A percentile compares a stretch with the other conserved stretches of the same genome.
These are phyloP conservation scores for Cordyceps cicadae DNA, from an alignment of 2,329 filamentous ascomycete genomes.

Conservation along the genomic window DNA sequence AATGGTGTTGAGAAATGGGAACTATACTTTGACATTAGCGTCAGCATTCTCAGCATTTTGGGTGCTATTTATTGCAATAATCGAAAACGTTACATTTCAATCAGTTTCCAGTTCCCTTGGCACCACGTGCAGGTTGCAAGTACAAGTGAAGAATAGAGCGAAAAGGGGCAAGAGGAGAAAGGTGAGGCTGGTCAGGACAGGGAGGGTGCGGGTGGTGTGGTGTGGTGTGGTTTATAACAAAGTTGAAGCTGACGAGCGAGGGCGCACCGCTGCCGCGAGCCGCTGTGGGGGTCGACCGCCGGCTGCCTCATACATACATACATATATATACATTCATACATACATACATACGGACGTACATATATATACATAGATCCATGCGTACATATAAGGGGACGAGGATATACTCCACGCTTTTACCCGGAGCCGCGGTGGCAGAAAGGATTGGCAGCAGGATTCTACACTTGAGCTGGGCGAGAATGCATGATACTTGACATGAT, in stretches of 20 bases:
- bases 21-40: conserved; percentile 42
- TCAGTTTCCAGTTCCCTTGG: too few relatives aligned
- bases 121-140: neutral
- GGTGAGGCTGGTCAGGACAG: neutral
- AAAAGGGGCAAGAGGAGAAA: too few relatives aligned
- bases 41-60: conserved; percentile 9
- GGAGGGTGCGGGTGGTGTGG: neutral
- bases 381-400: too few relatives aligned
- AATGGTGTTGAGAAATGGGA: conserved; percentile 86
- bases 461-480: too few relatives aligned
- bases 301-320: too few relatives aligned
- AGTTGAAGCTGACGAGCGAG: neutral
- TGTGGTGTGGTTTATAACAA: neutral
- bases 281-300: neutral
- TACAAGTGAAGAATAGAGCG: too few relatives aligned
- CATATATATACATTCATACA: too few relatives aligned
- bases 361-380: too few relatives aligned
- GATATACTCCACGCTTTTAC: neutral
- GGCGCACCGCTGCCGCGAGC: conserved; percentile 7
- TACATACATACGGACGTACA: too few relatives aligned
- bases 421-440: neutral
- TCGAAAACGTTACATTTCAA: neutral
- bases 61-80: neutral
- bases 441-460: neutral
- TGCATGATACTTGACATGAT: too few relatives aligned